Conservation (phyloP, 2,329 filamentous ascomycete species). For the Ceratocystis papillata region DNA sequence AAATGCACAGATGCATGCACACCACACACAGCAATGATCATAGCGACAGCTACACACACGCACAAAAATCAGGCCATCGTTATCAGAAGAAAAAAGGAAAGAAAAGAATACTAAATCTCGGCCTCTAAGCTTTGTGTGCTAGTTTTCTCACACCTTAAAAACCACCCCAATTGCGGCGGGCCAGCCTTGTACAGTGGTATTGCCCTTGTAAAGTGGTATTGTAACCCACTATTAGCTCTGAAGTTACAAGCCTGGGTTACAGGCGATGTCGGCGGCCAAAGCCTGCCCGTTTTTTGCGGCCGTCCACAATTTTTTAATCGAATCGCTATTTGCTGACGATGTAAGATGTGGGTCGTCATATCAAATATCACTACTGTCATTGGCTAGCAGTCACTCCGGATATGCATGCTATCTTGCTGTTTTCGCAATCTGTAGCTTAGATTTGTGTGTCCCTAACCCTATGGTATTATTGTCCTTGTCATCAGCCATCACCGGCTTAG, state of each 20-base stretch:
- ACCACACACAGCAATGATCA: background rate
- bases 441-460: background rate
- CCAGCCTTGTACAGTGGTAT: too few relatives aligned
- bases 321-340: background rate
- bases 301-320: too few relatives aligned
- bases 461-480: background rate
- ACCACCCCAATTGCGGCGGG: too few relatives aligned
- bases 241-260: background rate
- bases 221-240: background rate
- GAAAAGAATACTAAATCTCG: background rate
- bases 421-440: background rate
- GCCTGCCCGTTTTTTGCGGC: too few relatives aligned
- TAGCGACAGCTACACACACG: too few relatives aligned
- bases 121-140: background rate
- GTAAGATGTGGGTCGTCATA: conserved; percentile 2
- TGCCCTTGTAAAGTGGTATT: too few relatives aligned
- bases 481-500: background rate
- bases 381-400: background rate
- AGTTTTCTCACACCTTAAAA: background rate
- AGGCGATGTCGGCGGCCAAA: conserved; percentile 17
- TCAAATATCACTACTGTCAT: conserved; percentile 20
- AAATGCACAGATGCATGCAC: conserved; percentile 22
- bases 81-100: background rate
- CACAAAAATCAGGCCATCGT: background rate
- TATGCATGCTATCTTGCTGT: background rate